Evolutionary conservation across 2,329 filamentous ascomycete genomes (phyloP), one percentile per base, ranked within the genome.

Genomic region (Sarocladium kiliense): DNA sequence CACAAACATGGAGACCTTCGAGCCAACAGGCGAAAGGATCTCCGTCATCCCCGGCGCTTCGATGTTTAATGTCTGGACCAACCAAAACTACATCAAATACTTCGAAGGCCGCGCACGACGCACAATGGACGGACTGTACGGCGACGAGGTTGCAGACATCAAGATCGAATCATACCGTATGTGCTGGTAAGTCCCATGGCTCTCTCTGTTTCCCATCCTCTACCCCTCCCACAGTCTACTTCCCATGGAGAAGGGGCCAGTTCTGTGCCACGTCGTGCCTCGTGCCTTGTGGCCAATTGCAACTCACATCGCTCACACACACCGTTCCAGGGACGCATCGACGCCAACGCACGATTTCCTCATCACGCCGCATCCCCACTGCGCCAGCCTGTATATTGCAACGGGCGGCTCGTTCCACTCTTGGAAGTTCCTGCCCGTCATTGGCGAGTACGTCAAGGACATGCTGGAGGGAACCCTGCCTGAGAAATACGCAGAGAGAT

Each of bases 361-460:
- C 54, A 78, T 87, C 61, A 76, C 77, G 7, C 76, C 80, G 2
- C 73, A 81, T 58, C 66, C 73, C 5, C 67, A 74, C 60, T 82
- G 58, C 57, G 61, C 64, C 37, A 81, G 80, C 57, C 66, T 87
- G 14, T 85, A 79, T 65, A 65, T 88, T 23, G 84, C 83, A 0
- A 80, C 79, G 0, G 83, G 80, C 12, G 84, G 84, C 1, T 85
- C 81, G 12, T 84, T 86, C 59, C 84, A 87, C 63, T 78, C 79
- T 27, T 86, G 79, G 77, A 86, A 87, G 65, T 85, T 37, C 62
- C 69, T 87, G 25, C 83, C 83, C 1, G 79, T 78, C 23, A 79
- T 85, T 59, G 83, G 84, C 3, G 77, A 79, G 56, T 86, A 86
- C 65, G 72, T 83, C 56, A 70, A 74, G 27, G 74, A 80, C 59